These are phyloP conservation scores for Schwanniomyces pseudopolymorphus DNA, from an alignment of 805 yeast species.

Conservation along the genomic window DNA sequence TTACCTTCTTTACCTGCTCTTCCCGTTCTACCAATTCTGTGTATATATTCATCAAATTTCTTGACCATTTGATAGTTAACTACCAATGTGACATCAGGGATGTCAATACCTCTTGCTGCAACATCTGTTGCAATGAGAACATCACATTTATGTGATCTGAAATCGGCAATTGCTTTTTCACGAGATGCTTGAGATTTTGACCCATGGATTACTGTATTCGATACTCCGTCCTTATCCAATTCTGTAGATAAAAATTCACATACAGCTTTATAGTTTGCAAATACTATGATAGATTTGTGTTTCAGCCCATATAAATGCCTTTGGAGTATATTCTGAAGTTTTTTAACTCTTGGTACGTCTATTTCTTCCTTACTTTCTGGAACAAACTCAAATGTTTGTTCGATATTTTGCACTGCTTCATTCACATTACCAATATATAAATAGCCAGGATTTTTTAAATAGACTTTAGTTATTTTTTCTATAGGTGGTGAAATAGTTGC, in stretches of 20 bases:
- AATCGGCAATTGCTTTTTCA: constrained; percentile 67
- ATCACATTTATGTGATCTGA: constrained; percentile 55
- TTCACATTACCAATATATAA: constrained; percentile 69
- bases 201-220: constrained; percentile 74
- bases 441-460: constrained; percentile 59
- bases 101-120: constrained; percentile 94
- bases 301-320: constrained; percentile 40
- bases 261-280: constrained; percentile 72
- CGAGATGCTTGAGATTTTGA: constrained; percentile 82
- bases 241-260: constrained; percentile 67
- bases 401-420: constrained; percentile 64
- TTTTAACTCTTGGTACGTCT: constrained; percentile 38
- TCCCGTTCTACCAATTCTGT: constrained; percentile 95
- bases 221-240: constrained; percentile 42
- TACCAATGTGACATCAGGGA: constrained; percentile 82
- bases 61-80: constrained; percentile 83
- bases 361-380: constrained; percentile 25
- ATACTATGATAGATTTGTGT: constrained; percentile 57
- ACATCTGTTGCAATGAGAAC: constrained; percentile 89
- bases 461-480: constrained; percentile 62
- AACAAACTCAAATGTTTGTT: constrained; percentile 57
- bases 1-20: constrained; percentile 85
- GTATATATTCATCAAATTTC: constrained; percentile 80
- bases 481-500: constrained; percentile 86
- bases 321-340: constrained; percentile 38